Conservation (phyloP, 805 yeast species). For the Millerago galiae region DNA sequence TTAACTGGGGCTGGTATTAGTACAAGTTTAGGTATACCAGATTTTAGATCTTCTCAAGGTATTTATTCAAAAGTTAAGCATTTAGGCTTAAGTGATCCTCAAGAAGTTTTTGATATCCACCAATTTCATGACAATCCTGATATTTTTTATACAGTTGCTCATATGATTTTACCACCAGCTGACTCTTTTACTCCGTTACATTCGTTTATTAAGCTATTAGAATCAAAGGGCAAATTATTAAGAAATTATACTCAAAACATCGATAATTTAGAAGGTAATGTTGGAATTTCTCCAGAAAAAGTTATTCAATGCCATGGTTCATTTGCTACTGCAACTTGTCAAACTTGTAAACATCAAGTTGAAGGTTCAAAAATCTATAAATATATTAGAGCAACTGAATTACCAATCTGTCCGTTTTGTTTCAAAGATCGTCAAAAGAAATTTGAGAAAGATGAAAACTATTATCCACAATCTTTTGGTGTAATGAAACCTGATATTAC, state of each 20-base stretch:
- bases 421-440: slow-evolving; percentile 33
- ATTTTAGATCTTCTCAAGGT: slow-evolving; percentile 85
- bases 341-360: slow-evolving; percentile 61
- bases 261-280: slow-evolving; percentile 79
- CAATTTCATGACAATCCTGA: slow-evolving; percentile 72
- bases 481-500: slow-evolving; percentile 91
- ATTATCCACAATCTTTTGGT: slow-evolving; percentile 49
- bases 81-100: slow-evolving; percentile 78
- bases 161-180: slow-evolving; percentile 74
- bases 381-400: slow-evolving; percentile 48
- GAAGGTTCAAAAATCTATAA: slow-evolving; percentile 61
- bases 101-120: slow-evolving; percentile 74
- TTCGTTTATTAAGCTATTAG: slow-evolving; percentile 65
- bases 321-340: slow-evolving; percentile 81
- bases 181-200: slow-evolving; percentile 68
- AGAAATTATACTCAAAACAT: slow-evolving; percentile 90
- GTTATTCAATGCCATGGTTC: slow-evolving; percentile 91
- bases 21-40: slow-evolving; percentile 86
- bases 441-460: slow-evolving; percentile 23
- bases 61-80: slow-evolving; percentile 63
- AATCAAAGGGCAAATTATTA: slow-evolving; percentile 69
- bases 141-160: slow-evolving; percentile 82
- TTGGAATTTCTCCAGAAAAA: slow-evolving; percentile 61
- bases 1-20: slow-evolving; percentile 93
- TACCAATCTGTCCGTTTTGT: slow-evolving; percentile 74